Percentiles rank a stretch among this genome's conserved stretches.
phyloP scores from a whole-genome alignment of 495 filamentous ascomycete species.

The Annulohypoxylon stygium region DNA sequence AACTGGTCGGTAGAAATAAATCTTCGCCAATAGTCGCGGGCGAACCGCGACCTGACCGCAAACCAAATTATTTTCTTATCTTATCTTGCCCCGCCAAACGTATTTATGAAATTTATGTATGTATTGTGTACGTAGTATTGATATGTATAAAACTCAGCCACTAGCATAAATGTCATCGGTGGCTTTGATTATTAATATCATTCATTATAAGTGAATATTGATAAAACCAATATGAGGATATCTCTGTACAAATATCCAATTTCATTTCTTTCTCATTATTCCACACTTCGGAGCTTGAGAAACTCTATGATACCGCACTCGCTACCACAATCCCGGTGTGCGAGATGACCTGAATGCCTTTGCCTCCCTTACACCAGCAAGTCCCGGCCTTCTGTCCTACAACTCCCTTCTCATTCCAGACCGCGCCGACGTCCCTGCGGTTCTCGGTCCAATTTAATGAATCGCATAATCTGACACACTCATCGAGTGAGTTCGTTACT shows the following conservation, averaged over 20 bases:
- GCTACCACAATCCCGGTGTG: slow-evolving; percentile 19
- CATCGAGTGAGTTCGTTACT: slow-evolving; percentile 21
- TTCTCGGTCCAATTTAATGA: slow-evolving; percentile 30
- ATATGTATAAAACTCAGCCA: no score
- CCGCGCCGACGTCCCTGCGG: slow-evolving; percentile 23
- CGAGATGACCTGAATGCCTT: slow-evolving; percentile 9
- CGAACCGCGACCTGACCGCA: neutral
- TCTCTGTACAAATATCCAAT: neutral
- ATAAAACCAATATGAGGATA: neutral
- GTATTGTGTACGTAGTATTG: neutral
- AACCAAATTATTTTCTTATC: slow-evolving; percentile 7
- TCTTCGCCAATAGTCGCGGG: neutral
- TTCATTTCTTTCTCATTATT: neutral
- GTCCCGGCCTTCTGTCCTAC: slow-evolving; percentile 17
- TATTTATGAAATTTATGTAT: neutral
- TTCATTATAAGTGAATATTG: neutral
- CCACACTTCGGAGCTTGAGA: neutral
- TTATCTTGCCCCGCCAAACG: neutral
- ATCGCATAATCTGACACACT: slow-evolving; percentile 37
- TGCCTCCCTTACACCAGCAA: slow-evolving; percentile 33
- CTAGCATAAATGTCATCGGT: neutral
- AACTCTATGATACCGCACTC: slow-evolving; percentile 3
- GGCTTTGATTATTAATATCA: neutral
- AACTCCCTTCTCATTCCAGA: slow-evolving; percentile 24
- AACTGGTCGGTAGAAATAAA: neutral